Evolutionary conservation across 805 yeast genomes (phyloP).

Genomic region (Lachancea waltii): DNA sequence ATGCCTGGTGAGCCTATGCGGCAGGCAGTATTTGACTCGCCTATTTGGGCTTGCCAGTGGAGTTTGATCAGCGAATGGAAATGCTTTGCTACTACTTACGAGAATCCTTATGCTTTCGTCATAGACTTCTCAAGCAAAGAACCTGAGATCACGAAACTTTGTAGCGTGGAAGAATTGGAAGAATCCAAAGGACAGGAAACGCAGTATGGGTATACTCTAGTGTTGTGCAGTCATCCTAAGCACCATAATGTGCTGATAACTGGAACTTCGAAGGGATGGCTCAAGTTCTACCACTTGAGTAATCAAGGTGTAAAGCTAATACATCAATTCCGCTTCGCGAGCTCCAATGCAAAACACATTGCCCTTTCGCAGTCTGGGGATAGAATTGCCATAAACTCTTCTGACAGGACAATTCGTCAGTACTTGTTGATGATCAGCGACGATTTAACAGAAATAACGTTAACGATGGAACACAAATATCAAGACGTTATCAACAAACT

Average conservation of each 20-base stretch:
- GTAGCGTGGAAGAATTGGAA: background rate
- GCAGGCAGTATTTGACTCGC: conserved; percentile 53
- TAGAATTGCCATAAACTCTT: conserved; percentile 65
- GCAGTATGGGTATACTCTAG: conserved; percentile 25
- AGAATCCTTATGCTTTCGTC: conserved; percentile 43
- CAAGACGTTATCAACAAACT: conserved; percentile 85
- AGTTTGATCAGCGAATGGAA: conserved; percentile 32
- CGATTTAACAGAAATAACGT: conserved; percentile 31
- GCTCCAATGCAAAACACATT: conserved; percentile 65
- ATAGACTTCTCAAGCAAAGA: conserved; percentile 16
- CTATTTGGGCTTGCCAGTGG: conserved; percentile 53
- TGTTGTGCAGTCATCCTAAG: conserved; percentile 29
- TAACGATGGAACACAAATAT: conserved; percentile 72
- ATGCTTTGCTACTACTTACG: conserved; percentile 61
- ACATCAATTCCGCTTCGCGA: conserved; percentile 50
- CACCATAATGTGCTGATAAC: conserved; percentile 45
- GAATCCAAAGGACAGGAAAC: conserved; percentile 16
- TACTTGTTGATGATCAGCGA: conserved; percentile 15
- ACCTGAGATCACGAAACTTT: conserved; percentile 2
- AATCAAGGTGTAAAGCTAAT: conserved; percentile 30
- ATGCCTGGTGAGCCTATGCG: conserved; percentile 33
- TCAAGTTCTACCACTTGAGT: conserved; percentile 42
- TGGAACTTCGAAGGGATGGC: conserved; percentile 78
- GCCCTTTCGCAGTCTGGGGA: conserved; percentile 52
- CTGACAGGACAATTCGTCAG: conserved; percentile 71